A percentile compares a stretch with the other conserved stretches of the same genome.
Evolutionary conservation across 169 alveolate genomes (phyloP).

Genomic region (Sarcocystis neurona): DNA sequence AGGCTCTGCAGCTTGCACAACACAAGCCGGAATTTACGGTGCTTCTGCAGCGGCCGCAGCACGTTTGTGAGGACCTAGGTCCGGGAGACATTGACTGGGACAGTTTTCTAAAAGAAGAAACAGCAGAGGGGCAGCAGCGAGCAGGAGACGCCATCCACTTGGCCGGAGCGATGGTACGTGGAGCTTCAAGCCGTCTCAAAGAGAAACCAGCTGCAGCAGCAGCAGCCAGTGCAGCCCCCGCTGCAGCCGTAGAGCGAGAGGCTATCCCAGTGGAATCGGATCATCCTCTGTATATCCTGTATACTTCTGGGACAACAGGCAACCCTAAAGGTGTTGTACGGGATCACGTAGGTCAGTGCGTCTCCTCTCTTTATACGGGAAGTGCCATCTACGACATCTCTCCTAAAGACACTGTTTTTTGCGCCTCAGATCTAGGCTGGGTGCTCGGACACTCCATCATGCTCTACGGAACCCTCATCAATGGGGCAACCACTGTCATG

Average conservation of each 20-base stretch:
- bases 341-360: conserved; percentile 87
- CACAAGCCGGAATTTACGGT: conserved; percentile 57
- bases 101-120: not conserved
- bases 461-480: conserved; percentile 89
- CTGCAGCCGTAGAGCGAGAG: not conserved
- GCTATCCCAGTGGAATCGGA: conserved; percentile 83
- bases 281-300: conserved; percentile 85
- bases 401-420: conserved; percentile 85
- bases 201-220: no score
- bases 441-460: conserved; percentile 94
- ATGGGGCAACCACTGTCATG: conserved; percentile 88
- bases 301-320: conserved; percentile 95
- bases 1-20: conserved; percentile 75
- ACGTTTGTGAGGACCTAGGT: not conserved
- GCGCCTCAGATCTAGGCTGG: conserved; percentile 96
- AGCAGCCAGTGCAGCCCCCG: not conserved
- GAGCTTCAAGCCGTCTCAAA: no score
- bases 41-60: conserved; percentile 69
- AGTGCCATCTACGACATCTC: conserved; percentile 84
- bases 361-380: conserved; percentile 82
- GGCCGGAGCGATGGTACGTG: no score
- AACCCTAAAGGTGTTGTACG: conserved; percentile 93
- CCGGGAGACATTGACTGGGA: not conserved
- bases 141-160: not conserved
- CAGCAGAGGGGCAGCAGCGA: not conserved